These are phyloP conservation scores for Echria macrotheca DNA, from an alignment of 495 filamentous ascomycete species.

Conservation along the genomic window DNA sequence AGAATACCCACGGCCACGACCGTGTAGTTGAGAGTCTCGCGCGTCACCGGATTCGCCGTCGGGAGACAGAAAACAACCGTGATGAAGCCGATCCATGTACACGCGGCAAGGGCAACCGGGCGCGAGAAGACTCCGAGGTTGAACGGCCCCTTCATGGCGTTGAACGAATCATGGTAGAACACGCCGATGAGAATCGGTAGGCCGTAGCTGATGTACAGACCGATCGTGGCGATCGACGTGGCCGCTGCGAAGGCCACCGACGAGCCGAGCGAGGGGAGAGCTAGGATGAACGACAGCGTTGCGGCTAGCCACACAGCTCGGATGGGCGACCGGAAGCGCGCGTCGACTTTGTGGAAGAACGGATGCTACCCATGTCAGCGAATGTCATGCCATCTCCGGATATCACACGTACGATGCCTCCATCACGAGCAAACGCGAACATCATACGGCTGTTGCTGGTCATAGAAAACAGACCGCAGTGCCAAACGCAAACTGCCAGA, in stretches of 20 bases:
- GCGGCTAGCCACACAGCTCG: conserved; percentile 57
- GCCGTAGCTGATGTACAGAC: conserved; percentile 61
- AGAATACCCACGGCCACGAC: conserved; percentile 56
- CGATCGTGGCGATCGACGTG: conserved; percentile 64
- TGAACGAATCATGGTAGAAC: conserved; percentile 38
- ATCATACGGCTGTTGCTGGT: conserved; percentile 60
- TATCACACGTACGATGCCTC: conserved; percentile 39
- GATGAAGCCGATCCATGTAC: conserved; percentile 53
- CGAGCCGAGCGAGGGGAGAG: conserved; percentile 55
- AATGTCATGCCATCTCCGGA: no score
- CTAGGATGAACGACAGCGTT: conserved; percentile 54
- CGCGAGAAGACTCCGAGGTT: conserved; percentile 51
- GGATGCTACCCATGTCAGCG: conserved; percentile 22
- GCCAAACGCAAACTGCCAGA: conserved; percentile 49
- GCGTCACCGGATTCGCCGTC: conserved; percentile 52
- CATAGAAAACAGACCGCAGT: conserved; percentile 54
- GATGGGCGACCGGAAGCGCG: conserved; percentile 48
- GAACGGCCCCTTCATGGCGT: conserved; percentile 51
- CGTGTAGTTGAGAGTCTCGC: conserved; percentile 57
- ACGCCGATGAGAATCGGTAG: conserved; percentile 56
- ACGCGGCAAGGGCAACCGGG: conserved; percentile 47
- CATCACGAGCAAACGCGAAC: conserved; percentile 55
- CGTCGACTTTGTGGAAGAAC: conserved; percentile 54
- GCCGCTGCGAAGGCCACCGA: conserved; percentile 57
- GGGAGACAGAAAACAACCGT: conserved; percentile 60